phyloP scores from a whole-genome alignment of 192 early-diverging fungal species.

The Paraglomus occultum region DNA sequence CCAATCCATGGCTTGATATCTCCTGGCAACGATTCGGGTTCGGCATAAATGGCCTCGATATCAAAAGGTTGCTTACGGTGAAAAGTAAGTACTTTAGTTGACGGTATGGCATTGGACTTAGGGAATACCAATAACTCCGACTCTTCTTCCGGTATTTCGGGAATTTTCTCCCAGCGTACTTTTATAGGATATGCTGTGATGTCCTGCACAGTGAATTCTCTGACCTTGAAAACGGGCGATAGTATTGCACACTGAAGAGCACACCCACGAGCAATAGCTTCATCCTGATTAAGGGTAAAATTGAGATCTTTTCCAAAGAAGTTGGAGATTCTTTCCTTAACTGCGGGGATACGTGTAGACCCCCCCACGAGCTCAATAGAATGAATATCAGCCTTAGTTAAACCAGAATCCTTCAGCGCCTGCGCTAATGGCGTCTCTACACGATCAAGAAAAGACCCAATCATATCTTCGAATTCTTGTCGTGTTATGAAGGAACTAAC shows the following conservation, averaged over 20 bases:
- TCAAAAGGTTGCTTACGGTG: constrained; percentile 82
- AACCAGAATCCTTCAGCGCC: constrained; percentile 72
- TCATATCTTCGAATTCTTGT: constrained; percentile 82
- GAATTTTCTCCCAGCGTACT: constrained; percentile 80
- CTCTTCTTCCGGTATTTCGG: constrained; percentile 63
- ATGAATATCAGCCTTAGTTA: constrained; percentile 82
- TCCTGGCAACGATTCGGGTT: constrained; percentile 65
- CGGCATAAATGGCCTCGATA: constrained; percentile 77
- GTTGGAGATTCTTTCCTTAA: constrained; percentile 85
- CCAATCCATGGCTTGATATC: constrained; percentile 82
- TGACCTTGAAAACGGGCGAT: constrained; percentile 96
- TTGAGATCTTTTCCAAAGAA: constrained; percentile 88
- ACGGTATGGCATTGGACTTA: constrained; percentile 82
- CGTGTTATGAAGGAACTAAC: constrained; percentile 81
- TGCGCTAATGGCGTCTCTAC: constrained; percentile 71
- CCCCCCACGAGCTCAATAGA: constrained; percentile 95
- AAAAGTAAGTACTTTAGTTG: constrained; percentile 91
- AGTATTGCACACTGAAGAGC: constrained; percentile 97
- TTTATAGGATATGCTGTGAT: constrained; percentile 86
- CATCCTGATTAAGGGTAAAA: constrained; percentile 96
- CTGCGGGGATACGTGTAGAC: constrained; percentile 88
- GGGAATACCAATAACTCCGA: constrained; percentile 86
- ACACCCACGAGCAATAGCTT: constrained; percentile 94
- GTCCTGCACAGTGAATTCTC: constrained; percentile 93
- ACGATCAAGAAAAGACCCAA: constrained; percentile 66